Evolutionary conservation across 139 green algal genomes (phyloP).

Genomic region (Closterium sp.): DNA sequence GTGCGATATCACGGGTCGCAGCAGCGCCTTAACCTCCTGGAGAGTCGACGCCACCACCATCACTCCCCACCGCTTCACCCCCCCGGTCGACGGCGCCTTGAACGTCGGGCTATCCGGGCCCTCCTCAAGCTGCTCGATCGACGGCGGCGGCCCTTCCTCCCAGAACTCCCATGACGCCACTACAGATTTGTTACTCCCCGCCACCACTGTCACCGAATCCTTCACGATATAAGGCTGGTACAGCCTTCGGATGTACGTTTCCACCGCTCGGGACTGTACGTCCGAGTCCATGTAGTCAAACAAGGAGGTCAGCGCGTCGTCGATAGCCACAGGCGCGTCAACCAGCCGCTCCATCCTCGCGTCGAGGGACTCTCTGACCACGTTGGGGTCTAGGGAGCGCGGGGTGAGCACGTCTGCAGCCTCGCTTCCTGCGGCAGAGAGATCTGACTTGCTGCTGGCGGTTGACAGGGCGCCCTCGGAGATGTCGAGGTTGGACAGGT

Average conservation of each 20-base stretch:
- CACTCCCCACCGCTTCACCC: conserved; percentile 14
- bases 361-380: conserved; percentile 9
- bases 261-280: conserved; percentile 35
- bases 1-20: neutral
- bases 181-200: neutral
- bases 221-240: conserved; percentile 68
- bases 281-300: conserved; percentile 64
- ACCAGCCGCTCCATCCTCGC: conserved; percentile 73
- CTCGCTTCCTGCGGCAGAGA: neutral
- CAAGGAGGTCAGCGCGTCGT: conserved; percentile 86
- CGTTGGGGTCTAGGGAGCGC: neutral
- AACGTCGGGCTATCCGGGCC: neutral
- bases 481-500: conserved; percentile 60
- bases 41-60: conserved; percentile 15
- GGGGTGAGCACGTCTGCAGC: neutral
- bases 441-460: neutral
- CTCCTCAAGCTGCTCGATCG: neutral
- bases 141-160: conserved; percentile 25
- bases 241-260: conserved; percentile 80
- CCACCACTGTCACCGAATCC: conserved; percentile 11
- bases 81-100: neutral
- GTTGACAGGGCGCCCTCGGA: too few relatives aligned
- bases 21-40: neutral
- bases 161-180: conserved; percentile 47
- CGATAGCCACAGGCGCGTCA: conserved; percentile 81